Conservation (phyloP, 1,284 basidiomycete genomes). For the Melampsora americana region DNA sequence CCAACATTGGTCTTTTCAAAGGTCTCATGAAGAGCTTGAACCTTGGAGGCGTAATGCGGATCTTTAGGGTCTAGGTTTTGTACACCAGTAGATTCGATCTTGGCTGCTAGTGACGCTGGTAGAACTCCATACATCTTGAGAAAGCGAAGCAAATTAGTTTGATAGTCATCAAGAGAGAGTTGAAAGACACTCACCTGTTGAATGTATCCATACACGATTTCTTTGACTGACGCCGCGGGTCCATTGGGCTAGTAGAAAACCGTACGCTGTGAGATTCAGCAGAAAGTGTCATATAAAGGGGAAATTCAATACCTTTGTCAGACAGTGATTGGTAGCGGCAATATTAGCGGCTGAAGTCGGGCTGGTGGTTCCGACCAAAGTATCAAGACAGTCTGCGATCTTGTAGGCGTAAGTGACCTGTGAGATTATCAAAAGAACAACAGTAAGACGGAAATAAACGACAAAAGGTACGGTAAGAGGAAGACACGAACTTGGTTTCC, state of each 20-base stretch:
- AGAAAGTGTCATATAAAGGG: neutral
- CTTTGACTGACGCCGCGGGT: slow-evolving; percentile 23
- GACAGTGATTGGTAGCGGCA: slow-evolving; percentile 29
- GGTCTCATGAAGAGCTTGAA: slow-evolving; percentile 20
- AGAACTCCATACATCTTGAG: slow-evolving; percentile 38
- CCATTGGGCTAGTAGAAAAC: slow-evolving; percentile 28
- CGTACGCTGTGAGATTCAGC: neutral
- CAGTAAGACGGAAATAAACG: neutral
- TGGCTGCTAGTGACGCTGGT: slow-evolving; percentile 21
- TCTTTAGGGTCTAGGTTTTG: slow-evolving; percentile 15
- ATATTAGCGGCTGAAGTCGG: slow-evolving; percentile 25
- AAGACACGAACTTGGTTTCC: slow-evolving; percentile 25
- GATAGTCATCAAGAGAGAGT: neutral
- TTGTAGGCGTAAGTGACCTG: slow-evolving; percentile 40
- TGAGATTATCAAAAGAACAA: neutral
- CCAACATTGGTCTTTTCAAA: slow-evolving; percentile 34
- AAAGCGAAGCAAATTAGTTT: neutral
- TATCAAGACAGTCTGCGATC: slow-evolving; percentile 36
- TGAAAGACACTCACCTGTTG: slow-evolving; percentile 23
- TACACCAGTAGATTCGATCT: slow-evolving; percentile 34
- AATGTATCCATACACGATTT: slow-evolving; percentile 44
- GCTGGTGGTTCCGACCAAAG: slow-evolving; percentile 26
- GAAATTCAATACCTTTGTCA: neutral
- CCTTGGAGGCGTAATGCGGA: slow-evolving; percentile 32
- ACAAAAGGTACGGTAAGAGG: neutral